Evolutionary conservation across 2,329 filamentous ascomycete species (phyloP).

Genomic region (Paraphoma chrysanthemicola): DNA sequence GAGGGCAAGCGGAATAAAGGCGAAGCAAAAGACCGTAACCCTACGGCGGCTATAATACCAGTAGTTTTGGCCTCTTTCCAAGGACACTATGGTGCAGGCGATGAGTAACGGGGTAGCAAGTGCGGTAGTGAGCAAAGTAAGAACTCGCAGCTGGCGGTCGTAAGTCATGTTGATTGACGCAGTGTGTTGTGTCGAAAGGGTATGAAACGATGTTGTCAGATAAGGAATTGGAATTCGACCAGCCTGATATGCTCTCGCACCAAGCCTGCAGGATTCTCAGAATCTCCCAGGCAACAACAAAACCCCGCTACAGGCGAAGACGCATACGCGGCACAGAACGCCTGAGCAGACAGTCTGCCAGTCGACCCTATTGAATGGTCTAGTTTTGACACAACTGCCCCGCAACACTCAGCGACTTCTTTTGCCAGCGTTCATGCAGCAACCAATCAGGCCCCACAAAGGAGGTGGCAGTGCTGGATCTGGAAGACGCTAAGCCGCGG

Average conservation of each 20-base stretch:
- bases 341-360: neutral
- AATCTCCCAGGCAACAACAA: conserved; percentile 22
- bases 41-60: neutral
- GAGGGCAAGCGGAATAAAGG: conserved; percentile 20
- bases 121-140: conserved; percentile 12
- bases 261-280: conserved; percentile 1
- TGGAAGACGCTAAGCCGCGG: neutral
- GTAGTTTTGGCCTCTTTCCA: neutral
- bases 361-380: neutral
- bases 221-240: neutral
- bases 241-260: neutral
- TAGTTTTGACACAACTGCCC: neutral
- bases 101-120: conserved; percentile 20
- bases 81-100: conserved; percentile 12
- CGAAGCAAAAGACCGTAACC: conserved; percentile 18
- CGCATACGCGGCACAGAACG: conserved; percentile 12
- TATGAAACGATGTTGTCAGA: neutral
- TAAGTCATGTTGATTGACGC: neutral
- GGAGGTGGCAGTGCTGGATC: conserved; percentile 1
- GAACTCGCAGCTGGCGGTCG: conserved; percentile 16
- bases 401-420: neutral
- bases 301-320: neutral
- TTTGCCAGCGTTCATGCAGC: neutral
- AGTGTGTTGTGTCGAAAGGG: neutral
- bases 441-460: neutral